Conservation (phyloP, 805 yeast genomes). For the Teunomyces tritomae region DNA sequence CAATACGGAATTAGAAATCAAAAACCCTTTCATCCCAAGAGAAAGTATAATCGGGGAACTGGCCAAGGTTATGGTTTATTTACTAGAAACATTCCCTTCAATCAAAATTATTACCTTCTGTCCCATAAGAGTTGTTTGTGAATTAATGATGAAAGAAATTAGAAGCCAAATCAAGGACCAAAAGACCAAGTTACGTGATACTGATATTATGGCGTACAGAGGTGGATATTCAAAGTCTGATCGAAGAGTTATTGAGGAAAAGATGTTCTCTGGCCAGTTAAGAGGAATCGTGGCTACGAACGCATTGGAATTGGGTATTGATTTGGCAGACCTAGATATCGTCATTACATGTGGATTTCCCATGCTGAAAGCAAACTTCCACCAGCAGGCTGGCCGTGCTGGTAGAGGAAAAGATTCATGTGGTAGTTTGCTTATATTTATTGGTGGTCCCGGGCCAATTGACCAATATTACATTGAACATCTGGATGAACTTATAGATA, state of each 20-base stretch:
- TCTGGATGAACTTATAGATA: conserved; percentile 55
- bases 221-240: conserved; percentile 92
- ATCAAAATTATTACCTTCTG: conserved; percentile 89
- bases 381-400: conserved; percentile 97
- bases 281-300: conserved; percentile 91
- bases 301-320: conserved; percentile 94
- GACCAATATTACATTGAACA: conserved; percentile 81
- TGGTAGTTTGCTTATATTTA: conserved; percentile 82
- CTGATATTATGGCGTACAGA: conserved; percentile 86
- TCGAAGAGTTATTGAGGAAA: conserved; percentile 80
- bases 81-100: conserved; percentile 51
- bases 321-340: conserved; percentile 88
- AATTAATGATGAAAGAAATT: conserved; percentile 80
- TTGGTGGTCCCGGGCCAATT: conserved; percentile 79
- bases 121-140: conserved; percentile 82
- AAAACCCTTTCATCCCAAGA: conserved; percentile 36
- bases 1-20: background rate
- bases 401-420: conserved; percentile 71
- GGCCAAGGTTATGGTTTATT: conserved; percentile 66
- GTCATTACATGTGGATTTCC: conserved; percentile 95
- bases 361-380: conserved; percentile 75
- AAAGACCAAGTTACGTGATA: conserved; percentile 38
- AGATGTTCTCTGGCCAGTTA: conserved; percentile 85
- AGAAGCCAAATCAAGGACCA: conserved; percentile 41
- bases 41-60: conserved; percentile 73